Percentiles rank a stretch among this genome's conserved stretches.
phyloP scores from a whole-genome alignment of 202 grass and related monocot genomes.

The Setaria viridis region DNA sequence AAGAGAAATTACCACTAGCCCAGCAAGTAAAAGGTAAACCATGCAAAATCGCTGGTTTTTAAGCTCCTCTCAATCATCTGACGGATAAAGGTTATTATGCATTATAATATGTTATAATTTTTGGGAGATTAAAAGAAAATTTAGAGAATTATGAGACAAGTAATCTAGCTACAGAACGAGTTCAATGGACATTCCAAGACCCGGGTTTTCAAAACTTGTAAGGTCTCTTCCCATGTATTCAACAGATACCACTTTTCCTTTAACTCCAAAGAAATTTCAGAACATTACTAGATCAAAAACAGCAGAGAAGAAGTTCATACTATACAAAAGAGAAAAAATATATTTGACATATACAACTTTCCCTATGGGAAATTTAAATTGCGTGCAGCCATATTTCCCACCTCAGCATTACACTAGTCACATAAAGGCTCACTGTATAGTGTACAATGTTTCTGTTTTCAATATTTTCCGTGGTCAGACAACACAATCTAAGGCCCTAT shows the following conservation, averaged over 20 bases:
- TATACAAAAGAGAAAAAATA: neutral
- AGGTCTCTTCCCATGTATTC: too few species aligned
- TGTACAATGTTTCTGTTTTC: slow-evolving; percentile 40
- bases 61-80: neutral
- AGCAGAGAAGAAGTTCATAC: neutral
- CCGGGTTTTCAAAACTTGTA: neutral
- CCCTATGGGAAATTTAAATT: neutral
- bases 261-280: too few species aligned
- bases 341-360: neutral
- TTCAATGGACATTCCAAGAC: neutral
- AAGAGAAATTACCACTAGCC: too few species aligned
- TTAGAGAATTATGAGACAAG: neutral
- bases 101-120: neutral
- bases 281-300: neutral
- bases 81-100: neutral
- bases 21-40: too few species aligned
- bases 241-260: too few species aligned
- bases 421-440: neutral
- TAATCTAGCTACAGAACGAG: neutral
- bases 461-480: slow-evolving; percentile 35
- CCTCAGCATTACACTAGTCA: slow-evolving; percentile 34
- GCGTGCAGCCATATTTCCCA: slow-evolving; percentile 29
- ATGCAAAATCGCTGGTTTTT: too few species aligned
- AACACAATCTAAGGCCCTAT: slow-evolving; percentile 52
- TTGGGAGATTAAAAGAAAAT: neutral